phyloP scores from a whole-genome alignment of 2,329 filamentous ascomycete species.

The Ophiostoma triangulosporum region DNA sequence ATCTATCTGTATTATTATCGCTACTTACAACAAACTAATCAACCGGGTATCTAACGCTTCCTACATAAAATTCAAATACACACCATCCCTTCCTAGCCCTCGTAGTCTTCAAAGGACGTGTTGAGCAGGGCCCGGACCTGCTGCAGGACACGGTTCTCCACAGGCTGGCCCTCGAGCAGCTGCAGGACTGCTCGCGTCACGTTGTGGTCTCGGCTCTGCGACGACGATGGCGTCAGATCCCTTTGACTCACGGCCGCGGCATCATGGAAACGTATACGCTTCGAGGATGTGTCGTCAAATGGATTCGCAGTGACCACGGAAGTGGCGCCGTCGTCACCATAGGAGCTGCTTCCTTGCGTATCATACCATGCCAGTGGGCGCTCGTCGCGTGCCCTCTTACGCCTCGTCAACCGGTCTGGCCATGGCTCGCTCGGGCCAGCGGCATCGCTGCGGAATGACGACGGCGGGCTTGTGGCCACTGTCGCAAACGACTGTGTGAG shows the following conservation, averaged over 20 bases:
- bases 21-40: neutral
- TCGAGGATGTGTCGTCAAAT: neutral
- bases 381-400: neutral
- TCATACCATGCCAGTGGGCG: neutral
- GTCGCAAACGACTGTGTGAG: neutral
- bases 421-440: neutral
- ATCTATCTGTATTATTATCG: neutral
- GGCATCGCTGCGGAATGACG: neutral
- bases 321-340: neutral
- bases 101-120: conserved; percentile 14
- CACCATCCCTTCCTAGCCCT: too few relatives aligned
- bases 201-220: conserved; percentile 17
- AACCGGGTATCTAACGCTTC: too few relatives aligned
- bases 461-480: neutral
- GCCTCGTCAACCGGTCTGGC: neutral
- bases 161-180: conserved; percentile 30
- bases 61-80: neutral
- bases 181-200: conserved; percentile 35
- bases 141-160: conserved; percentile 25
- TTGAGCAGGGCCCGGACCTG: conserved; percentile 43
- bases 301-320: neutral
- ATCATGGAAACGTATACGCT: neutral
- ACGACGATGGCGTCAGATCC: too few relatives aligned
- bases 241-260: neutral
- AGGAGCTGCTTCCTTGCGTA: neutral